These are phyloP conservation scores for Trichosanthes cucumerina DNA, from an alignment of 306 rosid species.

Conservation along the genomic window DNA sequence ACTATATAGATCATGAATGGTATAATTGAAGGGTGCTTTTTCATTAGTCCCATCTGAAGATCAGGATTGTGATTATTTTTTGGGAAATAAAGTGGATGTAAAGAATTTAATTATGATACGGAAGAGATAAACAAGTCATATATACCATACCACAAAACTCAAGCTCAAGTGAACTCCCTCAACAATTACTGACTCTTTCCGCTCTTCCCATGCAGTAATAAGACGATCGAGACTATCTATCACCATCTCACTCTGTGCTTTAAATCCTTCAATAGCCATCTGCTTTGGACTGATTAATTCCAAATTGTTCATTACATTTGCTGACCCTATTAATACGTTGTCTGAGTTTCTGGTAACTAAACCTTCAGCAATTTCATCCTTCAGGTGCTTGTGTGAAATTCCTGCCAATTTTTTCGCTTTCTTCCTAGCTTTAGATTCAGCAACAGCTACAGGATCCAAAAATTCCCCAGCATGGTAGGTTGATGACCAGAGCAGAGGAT, in stretches of 20 bases:
- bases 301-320: constrained; percentile 22
- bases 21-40: constrained; percentile 86
- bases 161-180: constrained; percentile 99
- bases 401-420: constrained; percentile 70
- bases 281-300: constrained; percentile 65
- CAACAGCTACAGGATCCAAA: constrained; percentile 85
- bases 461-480: constrained; percentile 98
- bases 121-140: not conserved
- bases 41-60: constrained; percentile 95
- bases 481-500: constrained; percentile 93
- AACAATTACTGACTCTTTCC: constrained; percentile 84
- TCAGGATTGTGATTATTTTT: constrained; percentile 6
- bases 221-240: constrained; percentile 98
- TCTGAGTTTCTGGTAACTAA: constrained; percentile 31
- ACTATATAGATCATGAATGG: constrained; percentile 92
- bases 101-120: not conserved
- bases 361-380: constrained; percentile 43
- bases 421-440: constrained; percentile 69
- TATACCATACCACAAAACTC: constrained; percentile 67
- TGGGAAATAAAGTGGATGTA: not conserved
- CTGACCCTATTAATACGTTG: constrained; percentile 8
- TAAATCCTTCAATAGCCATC: constrained; percentile 93
- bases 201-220: constrained; percentile 94
- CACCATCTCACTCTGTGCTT: constrained; percentile 99
- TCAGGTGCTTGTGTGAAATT: constrained; percentile 31